Base-by-base conservation (phyloP, 106 monocot genomes). In the Allium cepa region DNA sequence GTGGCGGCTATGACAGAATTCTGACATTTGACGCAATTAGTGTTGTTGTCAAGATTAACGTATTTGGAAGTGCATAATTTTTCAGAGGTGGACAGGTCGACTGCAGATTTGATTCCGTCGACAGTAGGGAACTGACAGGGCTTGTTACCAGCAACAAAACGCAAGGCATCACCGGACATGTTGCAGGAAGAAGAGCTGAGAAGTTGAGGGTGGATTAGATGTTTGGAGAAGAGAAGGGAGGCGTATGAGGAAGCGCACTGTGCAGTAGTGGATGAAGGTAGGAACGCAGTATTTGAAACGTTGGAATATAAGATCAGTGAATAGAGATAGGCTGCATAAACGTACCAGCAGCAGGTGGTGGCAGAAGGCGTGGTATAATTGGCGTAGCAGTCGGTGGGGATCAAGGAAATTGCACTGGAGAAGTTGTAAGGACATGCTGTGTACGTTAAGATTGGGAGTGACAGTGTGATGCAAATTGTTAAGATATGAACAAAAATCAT, bases 311-410 rank as follows among this genome's bases (percentile, higher is more conserved):
- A 15, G 62, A 36, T 62, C 17, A 13, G 12, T 47, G 47, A 71
- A 14, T 76, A 88, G 63, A 88, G 62, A 85, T 83, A 93, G 49
- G 92, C 74, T 50, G 75, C 82, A 64, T 70, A 80, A 59, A 92
- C 85, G 78, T 59, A 88, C 92, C 92, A 93, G 81, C 92, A 93
- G 83, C 88, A 88, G 71, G 72, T 79, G 55, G 83, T 83, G 63
- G 77, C 63, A 13, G 68, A 12, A 36, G 79, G 45, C 16, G 49
- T 18, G 59, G 85, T 81, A 11, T 73, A 74, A 81, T 93, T 93
- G 46, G 82, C 80, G 79, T 78, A 81, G 79, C 88, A 93, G 17
- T 50, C 68, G 10, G 68, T 46, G 0, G 88, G 83, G 70, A 93
- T 75, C 68, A 93, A 71, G 26, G 28, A 53, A 18, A 84, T 7